Evolutionary conservation across 2,329 filamentous ascomycete species (phyloP).

Genomic region (Ascochyta koolunga): DNA sequence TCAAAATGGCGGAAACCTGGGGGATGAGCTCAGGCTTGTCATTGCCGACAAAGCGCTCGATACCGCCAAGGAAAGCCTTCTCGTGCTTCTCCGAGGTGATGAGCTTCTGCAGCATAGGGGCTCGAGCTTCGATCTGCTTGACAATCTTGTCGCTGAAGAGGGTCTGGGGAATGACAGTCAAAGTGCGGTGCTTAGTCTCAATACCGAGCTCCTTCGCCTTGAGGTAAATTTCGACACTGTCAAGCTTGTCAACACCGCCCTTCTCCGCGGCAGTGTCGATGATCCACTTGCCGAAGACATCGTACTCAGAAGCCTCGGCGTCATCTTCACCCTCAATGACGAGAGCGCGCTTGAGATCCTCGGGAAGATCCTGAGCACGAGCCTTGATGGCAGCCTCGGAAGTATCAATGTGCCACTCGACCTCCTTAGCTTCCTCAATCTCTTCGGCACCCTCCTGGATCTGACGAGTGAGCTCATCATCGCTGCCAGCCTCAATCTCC

Average conservation of each 20-base stretch:
- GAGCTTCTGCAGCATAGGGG: constrained; percentile 88
- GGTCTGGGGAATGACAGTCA: constrained; percentile 89
- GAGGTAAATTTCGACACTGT: constrained; percentile 89
- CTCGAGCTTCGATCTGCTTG: constrained; percentile 84
- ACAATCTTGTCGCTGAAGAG: constrained; percentile 90
- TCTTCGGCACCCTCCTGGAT: constrained; percentile 72
- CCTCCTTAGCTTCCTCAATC: constrained; percentile 80
- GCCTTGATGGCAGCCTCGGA: constrained; percentile 94
- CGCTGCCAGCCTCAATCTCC: constrained; percentile 75
- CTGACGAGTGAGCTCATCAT: constrained; percentile 86
- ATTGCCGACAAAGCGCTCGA: constrained; percentile 88
- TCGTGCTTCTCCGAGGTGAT: constrained; percentile 91
- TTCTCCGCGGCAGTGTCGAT: constrained; percentile 72
- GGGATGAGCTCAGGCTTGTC: constrained; percentile 79
- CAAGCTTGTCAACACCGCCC: constrained; percentile 77
- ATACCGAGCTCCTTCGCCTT: constrained; percentile 97
- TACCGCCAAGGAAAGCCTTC: constrained; percentile 92
- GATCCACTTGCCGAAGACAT: constrained; percentile 93
- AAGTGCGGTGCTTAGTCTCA: constrained; percentile 90
- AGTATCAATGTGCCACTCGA: constrained; percentile 96
- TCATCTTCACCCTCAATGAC: constrained; percentile 83
- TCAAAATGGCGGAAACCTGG: constrained; percentile 82
- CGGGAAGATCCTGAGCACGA: constrained; percentile 89
- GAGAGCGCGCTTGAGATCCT: constrained; percentile 91
- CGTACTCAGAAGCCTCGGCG: constrained; percentile 83